Evolutionary conservation across 2,329 filamentous ascomycete genomes (phyloP), one percentile per base, ranked within the genome.

Genomic region (Clarireedia monteithiana): DNA sequence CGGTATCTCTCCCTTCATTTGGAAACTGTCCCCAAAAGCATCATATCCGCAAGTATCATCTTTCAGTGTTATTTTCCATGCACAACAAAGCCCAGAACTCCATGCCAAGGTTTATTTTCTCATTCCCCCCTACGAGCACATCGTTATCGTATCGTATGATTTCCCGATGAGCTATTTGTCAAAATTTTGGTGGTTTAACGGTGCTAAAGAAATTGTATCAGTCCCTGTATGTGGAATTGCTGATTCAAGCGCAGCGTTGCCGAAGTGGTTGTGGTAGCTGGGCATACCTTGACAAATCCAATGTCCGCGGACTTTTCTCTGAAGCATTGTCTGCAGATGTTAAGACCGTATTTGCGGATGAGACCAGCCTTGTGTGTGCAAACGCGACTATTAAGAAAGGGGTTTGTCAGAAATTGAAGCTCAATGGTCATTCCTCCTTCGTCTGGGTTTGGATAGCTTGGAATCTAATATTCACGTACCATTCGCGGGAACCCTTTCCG

Each of bases 261-360:
- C 23, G 20, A 23, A 45, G 36, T 42, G 39, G 39, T 17, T 17
- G 48, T 42, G 54, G 27, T 49, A n/a, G 17, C n/a, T 23, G 42
- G 51, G 53, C 66, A 63, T 71, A 85, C 83, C 84, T 87, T 86
- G 77, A 81, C 77, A 76, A 87, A 87, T 70, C 84, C 84, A 74
- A 87, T 86, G 72, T 87, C 84, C 74, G 81, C 75, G 66, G 82
- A 75, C 80, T 86, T 86, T 79, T 87, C 84, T 71, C 84, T 81
- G 82, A 86, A 88, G 81, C 84, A 88, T 75, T 88, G 84, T 82
- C 84, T 83, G 83, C 84, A 88, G 73, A 88, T 83, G 78, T 95
- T 90, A 70, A 96, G 84, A 74, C 94, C 92, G 82, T 99, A 99
- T 83, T 99, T 99, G 83, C 94, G 91, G 85, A 99, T 96, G 69